Base-by-base conservation (phyloP, 768 basidiomycete genomes). In the Hericium erinaceus region DNA sequence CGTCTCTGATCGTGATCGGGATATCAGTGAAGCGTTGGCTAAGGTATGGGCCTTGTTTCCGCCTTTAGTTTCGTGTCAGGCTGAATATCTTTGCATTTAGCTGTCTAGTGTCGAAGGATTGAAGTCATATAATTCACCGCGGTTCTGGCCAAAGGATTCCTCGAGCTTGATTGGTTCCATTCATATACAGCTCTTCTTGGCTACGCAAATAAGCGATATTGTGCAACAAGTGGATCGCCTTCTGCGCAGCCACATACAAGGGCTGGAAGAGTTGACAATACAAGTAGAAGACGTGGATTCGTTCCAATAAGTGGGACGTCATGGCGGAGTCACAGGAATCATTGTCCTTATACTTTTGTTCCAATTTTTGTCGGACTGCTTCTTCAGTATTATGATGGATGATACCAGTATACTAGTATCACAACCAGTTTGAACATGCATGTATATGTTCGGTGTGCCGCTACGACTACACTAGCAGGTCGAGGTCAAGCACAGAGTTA, bases 121-220 rank as follows among this genome's bases (percentile, higher is more conserved):
- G 3, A 82, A 79, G 2, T 89, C 89, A 2, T 95, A 89, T 71
- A 83, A 83, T 2, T 76, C 79, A 0, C 83, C 95, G 0, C 81
- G 92, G 24, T 97, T 99, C 71, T 98, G 97, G 97, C 94, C 94
- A 0, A 94, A 95, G 71, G 95, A 98, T 69, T 81, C 91, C 4
- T 78, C 81, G 2, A 84, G 82, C 48, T 68, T 97, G 40, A 84
- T 98, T 64, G 97, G 95, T 22, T 92, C 92, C 7, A 92, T 98
- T 56, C 92, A 91, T 67, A 82, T 99, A 52, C 91, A 92, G 62
- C 78, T 99, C n/a, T 76, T 16, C 57, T 1, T 51, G 54, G 6
- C 57, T 52, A 3, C 48, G 52, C 41, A 69, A 69, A 60, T 85
- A 28, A 89, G 95, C 59, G 78, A 80, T 49, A 85, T 94, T 13